Evolutionary conservation across 768 basidiomycete species (phyloP).

Genomic region (Suillus placidus): DNA sequence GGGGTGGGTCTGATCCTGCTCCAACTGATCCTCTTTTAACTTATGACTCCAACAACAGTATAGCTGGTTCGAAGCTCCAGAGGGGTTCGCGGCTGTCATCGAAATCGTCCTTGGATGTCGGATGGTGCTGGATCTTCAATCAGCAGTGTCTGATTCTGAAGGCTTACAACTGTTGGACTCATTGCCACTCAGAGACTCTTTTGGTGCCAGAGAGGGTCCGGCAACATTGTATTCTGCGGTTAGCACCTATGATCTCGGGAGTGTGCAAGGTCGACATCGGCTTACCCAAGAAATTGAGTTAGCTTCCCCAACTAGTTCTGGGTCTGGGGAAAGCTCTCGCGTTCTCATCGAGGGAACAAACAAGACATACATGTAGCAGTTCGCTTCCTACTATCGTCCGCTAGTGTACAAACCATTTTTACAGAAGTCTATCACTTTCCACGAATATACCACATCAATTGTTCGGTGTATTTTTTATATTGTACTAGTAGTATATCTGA

Average conservation of each 20-base stretch:
- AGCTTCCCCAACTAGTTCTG: neutral
- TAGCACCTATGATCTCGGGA: neutral
- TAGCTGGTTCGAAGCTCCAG: slow-evolving; percentile 2
- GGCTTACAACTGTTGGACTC: neutral
- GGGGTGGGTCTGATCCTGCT: neutral
- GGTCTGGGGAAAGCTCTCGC: neutral
- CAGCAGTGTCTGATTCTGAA: slow-evolving; percentile 2
- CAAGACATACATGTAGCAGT: neutral
- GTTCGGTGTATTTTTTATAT: neutral
- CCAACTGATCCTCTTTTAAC: neutral
- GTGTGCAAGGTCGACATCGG: neutral
- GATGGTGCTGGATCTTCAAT: slow-evolving; percentile 1
- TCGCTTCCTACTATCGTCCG: neutral
- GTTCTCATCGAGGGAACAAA: neutral
- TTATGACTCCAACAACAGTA: neutral
- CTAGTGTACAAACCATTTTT: neutral
- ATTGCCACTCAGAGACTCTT: neutral
- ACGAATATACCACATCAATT: neutral
- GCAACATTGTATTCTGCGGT: neutral
- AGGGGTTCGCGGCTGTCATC: slow-evolving; percentile 4
- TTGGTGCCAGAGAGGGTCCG: slow-evolving; percentile 3
- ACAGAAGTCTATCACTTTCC: neutral
- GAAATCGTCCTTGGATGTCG: slow-evolving; percentile 6
- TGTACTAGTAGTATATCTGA: no score
- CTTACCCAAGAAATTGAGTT: neutral